Evolutionary conservation across 768 basidiomycete species (phyloP).

Genomic region (Lactifluus hygrophoroides): DNA sequence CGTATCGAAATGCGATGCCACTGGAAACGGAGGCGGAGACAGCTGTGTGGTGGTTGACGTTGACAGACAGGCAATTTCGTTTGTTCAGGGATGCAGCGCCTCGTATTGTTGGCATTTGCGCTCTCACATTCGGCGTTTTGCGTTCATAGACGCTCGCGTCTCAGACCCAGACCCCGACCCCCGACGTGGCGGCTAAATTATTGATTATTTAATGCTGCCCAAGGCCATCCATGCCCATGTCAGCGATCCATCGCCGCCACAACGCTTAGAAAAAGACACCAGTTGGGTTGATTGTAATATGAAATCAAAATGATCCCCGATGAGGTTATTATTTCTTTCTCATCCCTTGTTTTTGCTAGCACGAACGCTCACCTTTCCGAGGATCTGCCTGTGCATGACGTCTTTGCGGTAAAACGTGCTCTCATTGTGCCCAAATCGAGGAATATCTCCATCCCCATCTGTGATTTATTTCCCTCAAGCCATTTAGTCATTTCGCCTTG

Average conservation of each 20-base stretch:
- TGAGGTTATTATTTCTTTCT: conserved; percentile 16
- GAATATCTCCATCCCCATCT: background rate
- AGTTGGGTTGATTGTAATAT: background rate
- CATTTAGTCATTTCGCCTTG: background rate
- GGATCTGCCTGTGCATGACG: background rate
- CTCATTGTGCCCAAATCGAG: conserved; percentile 1
- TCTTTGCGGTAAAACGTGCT: conserved; percentile 6
- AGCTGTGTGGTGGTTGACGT: conserved; percentile 26
- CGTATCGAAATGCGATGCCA: conserved; percentile 26
- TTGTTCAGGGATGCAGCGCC: conserved; percentile 7
- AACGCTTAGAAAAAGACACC: background rate
- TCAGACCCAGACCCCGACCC: background rate
- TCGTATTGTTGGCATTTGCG: conserved; percentile 10
- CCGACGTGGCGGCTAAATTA: background rate
- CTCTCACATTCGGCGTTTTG: conserved; percentile 33
- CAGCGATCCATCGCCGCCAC: background rate
- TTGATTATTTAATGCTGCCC: background rate
- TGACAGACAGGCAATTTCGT: conserved; percentile 8
- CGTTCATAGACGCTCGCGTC: conserved; percentile 12
- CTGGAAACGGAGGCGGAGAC: conserved; percentile 24
- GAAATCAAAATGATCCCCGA: background rate
- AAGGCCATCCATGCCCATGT: background rate
- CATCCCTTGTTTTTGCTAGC: background rate
- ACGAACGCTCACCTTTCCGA: background rate
- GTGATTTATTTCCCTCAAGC: background rate